Evolutionary conservation across 768 basidiomycete species (phyloP), one percentile per base, ranked within the genome.

Genomic region (Boletus coccyginus): DNA sequence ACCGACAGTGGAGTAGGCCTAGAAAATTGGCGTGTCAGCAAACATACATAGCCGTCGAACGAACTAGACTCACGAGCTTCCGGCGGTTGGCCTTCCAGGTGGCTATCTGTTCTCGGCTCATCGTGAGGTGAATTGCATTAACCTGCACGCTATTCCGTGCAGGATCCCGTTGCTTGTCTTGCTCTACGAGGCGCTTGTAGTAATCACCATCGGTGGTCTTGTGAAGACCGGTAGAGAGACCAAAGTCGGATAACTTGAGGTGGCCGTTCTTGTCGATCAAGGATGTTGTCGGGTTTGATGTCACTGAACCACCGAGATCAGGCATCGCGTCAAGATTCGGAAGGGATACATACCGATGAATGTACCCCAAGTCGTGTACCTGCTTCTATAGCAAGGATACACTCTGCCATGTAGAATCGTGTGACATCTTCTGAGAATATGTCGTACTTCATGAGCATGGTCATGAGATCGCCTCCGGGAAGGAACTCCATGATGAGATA

Each of bases 381-480:
- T n/a, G 95, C 97, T 70, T 99, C 95, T 57, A 99, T 97, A 19
- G 96, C 96, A 29, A 98, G 81, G 58, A 98, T 92, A 70, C 94
- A 97, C 73, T 99, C 96, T 27, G 96, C 96, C 85, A 99, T 97
- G 73, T 99, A 99, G 75, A 99, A 98, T 56, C 96, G 87, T 32
- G 94, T 95, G 38, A 98, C 96, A 69, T 98, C 96, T 73, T 98
- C 97, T 8, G 92, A 93, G 76, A 98, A 98, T 9, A 96, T 90
- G 72, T 98, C 96, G 74, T 99, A 98, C 74, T 98, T 98, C 88
- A 99, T 99, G 64, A 99, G 78, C 96, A 98, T 99, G 13, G 97
- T 98, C 96, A 99, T 98, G 60, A 99, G 78, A 71, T 99, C 96
- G n/a, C 96, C 96, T 44, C 96, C 96, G 38, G 85, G 84, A 43